Conservation (phyloP, 257 asterid species). For the Marsdenia floribunda region DNA sequence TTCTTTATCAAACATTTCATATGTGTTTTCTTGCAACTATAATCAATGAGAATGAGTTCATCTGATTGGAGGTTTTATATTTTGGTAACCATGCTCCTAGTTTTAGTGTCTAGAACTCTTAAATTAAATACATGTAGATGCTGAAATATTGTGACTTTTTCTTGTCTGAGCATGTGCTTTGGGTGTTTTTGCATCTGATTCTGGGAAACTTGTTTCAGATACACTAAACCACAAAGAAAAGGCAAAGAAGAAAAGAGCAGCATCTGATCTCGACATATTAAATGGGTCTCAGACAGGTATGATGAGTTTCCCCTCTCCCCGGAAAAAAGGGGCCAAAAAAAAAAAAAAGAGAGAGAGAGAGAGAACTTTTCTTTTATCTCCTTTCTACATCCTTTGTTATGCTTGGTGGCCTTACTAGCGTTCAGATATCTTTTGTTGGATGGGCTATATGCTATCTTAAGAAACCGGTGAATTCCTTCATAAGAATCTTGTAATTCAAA, state of each 20-base stretch:
- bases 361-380: too few species aligned
- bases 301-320: neutral
- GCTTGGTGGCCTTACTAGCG: neutral
- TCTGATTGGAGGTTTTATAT: neutral
- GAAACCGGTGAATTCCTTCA: neutral
- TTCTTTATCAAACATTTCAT: neutral
- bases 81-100: too few species aligned
- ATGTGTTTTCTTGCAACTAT: neutral
- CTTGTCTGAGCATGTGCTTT: too few species aligned
- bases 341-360: neutral
- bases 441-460: neutral
- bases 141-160: neutral
- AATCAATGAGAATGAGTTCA: neutral
- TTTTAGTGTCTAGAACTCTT: neutral
- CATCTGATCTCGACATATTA: conserved; percentile 22
- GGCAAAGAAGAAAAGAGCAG: conserved; percentile 27
- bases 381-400: neutral
- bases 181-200: neutral
- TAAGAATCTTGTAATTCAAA: neutral
- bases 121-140: neutral
- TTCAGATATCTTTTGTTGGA: neutral
- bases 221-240: conserved; percentile 13
- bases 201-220: conserved; percentile 19
- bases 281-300: conserved; percentile 19
- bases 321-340: too few species aligned